These are phyloP conservation scores for Balamuthia mandrillaris DNA, from an alignment of 208 protist genomes.

Conservation along the genomic window DNA sequence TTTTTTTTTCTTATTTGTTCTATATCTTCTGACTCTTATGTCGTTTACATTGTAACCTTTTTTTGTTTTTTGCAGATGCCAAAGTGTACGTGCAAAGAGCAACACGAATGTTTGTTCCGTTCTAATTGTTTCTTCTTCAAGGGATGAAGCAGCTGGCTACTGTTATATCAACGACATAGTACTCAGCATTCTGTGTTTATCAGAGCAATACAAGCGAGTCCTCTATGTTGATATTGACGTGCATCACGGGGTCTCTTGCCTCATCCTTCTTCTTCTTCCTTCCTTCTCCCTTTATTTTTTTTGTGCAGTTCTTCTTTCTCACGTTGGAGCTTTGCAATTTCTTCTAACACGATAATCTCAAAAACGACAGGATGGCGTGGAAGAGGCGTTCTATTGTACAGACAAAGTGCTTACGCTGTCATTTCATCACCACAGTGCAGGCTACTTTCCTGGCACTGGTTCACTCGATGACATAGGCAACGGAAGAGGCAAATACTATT, in stretches of 20 bases:
- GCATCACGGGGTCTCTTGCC: conserved; percentile 71
- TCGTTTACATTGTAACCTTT: too few relatives aligned
- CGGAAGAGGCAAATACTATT: conserved; percentile 78
- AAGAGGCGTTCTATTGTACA: conserved; percentile 90
- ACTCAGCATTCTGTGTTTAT: conserved; percentile 83
- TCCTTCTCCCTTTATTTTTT: too few relatives aligned
- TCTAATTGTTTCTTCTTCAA: conserved; percentile 88
- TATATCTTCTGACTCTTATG: too few relatives aligned
- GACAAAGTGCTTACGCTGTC: conserved; percentile 89
- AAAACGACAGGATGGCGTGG: conserved; percentile 84
- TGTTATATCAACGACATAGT: conserved; percentile 94
- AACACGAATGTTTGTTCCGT: background rate
- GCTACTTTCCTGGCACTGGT: conserved; percentile 86
- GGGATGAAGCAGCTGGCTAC: conserved; percentile 86
- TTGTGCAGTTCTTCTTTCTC: conserved; percentile 83
- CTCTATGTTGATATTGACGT: conserved; percentile 90
- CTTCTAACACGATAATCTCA: conserved; percentile 64
- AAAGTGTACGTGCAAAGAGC: background rate
- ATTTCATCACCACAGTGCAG: conserved; percentile 87
- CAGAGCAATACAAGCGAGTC: conserved; percentile 82
- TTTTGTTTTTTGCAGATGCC: background rate
- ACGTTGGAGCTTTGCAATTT: background rate
- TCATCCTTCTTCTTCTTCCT: background rate
- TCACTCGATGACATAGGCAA: conserved; percentile 74
- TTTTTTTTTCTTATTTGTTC: background rate